These are phyloP conservation scores for Fusarium annulatum DNA, from an alignment of 2,329 filamentous ascomycete genomes.

Conservation along the genomic window DNA sequence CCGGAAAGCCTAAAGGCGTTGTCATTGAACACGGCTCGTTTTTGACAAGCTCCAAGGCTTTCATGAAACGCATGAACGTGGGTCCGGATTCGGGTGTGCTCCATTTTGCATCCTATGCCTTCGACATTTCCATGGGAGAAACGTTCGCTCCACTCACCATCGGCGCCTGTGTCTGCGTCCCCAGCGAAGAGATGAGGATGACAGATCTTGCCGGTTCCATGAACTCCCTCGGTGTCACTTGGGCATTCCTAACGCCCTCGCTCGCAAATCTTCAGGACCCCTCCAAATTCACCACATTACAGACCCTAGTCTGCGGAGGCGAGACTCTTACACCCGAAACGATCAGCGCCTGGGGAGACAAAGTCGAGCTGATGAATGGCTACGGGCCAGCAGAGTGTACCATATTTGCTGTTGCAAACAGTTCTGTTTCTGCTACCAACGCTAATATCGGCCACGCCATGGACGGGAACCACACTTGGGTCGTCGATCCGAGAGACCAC, in stretches of 20 bases:
- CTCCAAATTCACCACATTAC: constrained; percentile 16
- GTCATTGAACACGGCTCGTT: constrained; percentile 37
- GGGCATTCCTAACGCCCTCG: constrained; percentile 41
- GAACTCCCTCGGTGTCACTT: constrained; percentile 25
- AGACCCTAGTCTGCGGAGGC: constrained; percentile 35
- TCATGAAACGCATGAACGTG: constrained; percentile 22
- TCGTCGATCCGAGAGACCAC: constrained; percentile 35
- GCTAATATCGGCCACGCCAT: constrained; percentile 19
- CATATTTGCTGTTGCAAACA: constrained; percentile 23
- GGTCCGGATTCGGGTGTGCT: constrained; percentile 14
- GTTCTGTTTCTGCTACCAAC: background rate
- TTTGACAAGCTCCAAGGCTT: constrained; percentile 10
- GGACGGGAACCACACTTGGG: constrained; percentile 19
- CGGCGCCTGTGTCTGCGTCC: constrained; percentile 41
- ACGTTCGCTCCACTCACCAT: constrained; percentile 14
- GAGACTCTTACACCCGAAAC: constrained; percentile 33
- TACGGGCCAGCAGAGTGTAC: constrained; percentile 41
- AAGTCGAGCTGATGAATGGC: constrained; percentile 35
- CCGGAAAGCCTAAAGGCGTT: constrained; percentile 40
- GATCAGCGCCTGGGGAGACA: constrained; percentile 28
- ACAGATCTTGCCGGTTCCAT: constrained; percentile 27
- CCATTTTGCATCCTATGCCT: constrained; percentile 42
- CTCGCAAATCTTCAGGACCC: constrained; percentile 40
- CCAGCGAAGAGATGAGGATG: constrained; percentile 39
- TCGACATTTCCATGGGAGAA: constrained; percentile 40